Evolutionary conservation across 768 basidiomycete species (phyloP).

Genomic region (Tricholoma furcatifolium): DNA sequence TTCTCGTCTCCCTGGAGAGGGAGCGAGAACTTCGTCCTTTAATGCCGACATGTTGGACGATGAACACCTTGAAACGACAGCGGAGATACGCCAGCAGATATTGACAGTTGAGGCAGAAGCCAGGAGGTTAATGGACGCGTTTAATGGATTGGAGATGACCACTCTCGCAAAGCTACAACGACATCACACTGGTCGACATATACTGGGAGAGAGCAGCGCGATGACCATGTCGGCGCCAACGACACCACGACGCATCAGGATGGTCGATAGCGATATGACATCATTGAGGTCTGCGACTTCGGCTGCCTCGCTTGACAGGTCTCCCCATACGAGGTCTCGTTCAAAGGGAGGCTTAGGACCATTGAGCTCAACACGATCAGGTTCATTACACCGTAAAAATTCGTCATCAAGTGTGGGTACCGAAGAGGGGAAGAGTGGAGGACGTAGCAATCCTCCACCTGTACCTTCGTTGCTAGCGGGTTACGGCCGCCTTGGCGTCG

Average conservation of each 20-base stretch:
- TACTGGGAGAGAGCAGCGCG: slow-evolving; percentile 10
- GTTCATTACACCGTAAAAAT: slow-evolving; percentile 50
- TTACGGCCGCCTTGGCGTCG: slow-evolving; percentile 31
- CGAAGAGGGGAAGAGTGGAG: slow-evolving; percentile 28
- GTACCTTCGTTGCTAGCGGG: slow-evolving; percentile 32
- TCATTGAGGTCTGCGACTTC: slow-evolving; percentile 58
- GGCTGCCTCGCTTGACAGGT: slow-evolving; percentile 43
- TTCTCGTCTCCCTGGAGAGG: slow-evolving; percentile 33
- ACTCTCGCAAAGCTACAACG: slow-evolving; percentile 54
- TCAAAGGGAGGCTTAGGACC: slow-evolving; percentile 30
- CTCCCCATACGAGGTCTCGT: slow-evolving; percentile 40
- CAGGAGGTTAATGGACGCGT: slow-evolving; percentile 71
- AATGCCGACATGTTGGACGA: slow-evolving; percentile 50
- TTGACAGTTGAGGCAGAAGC: slow-evolving; percentile 69
- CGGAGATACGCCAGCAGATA: slow-evolving; percentile 67
- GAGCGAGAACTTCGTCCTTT: slow-evolving; percentile 31
- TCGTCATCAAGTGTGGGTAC: slow-evolving; percentile 64
- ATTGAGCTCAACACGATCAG: slow-evolving; percentile 28
- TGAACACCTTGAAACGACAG: slow-evolving; percentile 55
- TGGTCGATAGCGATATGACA: slow-evolving; percentile 46
- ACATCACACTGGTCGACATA: slow-evolving; percentile 21
- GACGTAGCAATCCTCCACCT: slow-evolving; percentile 28
- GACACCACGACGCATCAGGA: slow-evolving; percentile 32
- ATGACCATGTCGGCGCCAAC: slow-evolving; percentile 32
- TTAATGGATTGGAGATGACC: slow-evolving; percentile 74